A percentile compares a stretch with the other conserved stretches of the same genome.
These are phyloP conservation scores for Sporopachydermia lactativora DNA, from an alignment of 805 yeast species.

Conservation along the genomic window DNA sequence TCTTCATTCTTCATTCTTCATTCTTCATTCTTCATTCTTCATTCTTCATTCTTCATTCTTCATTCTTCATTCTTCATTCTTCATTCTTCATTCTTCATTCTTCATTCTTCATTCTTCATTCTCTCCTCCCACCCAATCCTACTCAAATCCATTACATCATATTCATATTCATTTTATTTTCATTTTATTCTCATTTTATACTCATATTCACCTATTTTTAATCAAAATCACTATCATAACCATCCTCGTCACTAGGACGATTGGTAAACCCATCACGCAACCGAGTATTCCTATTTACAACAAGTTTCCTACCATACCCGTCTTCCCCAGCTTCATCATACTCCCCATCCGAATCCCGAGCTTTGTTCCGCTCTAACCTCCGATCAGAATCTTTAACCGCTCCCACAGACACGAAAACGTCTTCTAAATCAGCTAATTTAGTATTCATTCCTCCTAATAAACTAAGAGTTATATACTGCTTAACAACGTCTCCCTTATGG, in stretches of 20 bases:
- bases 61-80: background rate
- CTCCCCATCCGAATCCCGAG: constrained; percentile 42
- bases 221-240: constrained; percentile 1
- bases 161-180: background rate
- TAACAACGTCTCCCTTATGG: constrained; percentile 60
- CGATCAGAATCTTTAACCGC: constrained; percentile 56
- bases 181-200: background rate
- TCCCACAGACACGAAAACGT: constrained; percentile 47
- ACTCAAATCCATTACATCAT: constrained; percentile 12
- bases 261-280: constrained; percentile 1
- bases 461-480: constrained; percentile 69
- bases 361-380: constrained; percentile 45
- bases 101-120: background rate
- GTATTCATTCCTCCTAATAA: constrained; percentile 80
- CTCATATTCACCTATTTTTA: background rate
- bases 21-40: too few relatives aligned
- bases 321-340: constrained; percentile 20
- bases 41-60: too few relatives aligned
- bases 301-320: background rate
- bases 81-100: background rate
- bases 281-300: background rate
- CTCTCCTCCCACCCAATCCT: too few relatives aligned
- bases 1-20: too few relatives aligned
- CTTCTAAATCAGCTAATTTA: constrained; percentile 53
- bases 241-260: background rate